Conservation (phyloP, 1,139 yeast genomes). For the Arxiozyma bovina region DNA sequence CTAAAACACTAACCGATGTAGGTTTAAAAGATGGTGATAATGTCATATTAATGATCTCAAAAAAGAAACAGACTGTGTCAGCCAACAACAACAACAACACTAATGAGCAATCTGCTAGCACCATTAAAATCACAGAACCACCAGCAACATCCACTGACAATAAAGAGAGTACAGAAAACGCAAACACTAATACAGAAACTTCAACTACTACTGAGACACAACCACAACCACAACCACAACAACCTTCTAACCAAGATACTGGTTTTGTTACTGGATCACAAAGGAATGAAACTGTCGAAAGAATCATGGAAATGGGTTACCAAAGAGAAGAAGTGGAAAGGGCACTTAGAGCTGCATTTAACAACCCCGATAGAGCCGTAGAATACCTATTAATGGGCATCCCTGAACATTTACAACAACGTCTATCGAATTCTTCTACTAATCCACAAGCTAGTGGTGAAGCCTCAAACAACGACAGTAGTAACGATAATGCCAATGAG, state of each 20-base stretch:
- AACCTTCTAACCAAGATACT: slow-evolving; percentile 16
- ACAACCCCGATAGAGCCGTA: slow-evolving; percentile 97
- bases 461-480: slow-evolving; percentile 5
- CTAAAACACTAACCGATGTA: slow-evolving; percentile 59
- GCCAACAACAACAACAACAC: slow-evolving; percentile 15
- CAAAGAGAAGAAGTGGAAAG: slow-evolving; percentile 79
- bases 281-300: slow-evolving; percentile 42
- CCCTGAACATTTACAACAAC: slow-evolving; percentile 52
- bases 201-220: slow-evolving; percentile 18
- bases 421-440: not conserved
- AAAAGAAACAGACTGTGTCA: slow-evolving; percentile 21
- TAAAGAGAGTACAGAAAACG: slow-evolving; percentile 13
- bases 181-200: slow-evolving; percentile 19
- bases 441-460: slow-evolving; percentile 7
- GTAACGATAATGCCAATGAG: not conserved
- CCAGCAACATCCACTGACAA: slow-evolving; percentile 18
- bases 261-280: slow-evolving; percentile 29
- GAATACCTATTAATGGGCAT: slow-evolving; percentile 88
- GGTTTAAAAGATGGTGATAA: slow-evolving; percentile 85
- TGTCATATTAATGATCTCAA: slow-evolving; percentile 80
- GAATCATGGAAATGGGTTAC: slow-evolving; percentile 95
- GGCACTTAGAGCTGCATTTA: slow-evolving; percentile 91
- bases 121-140: slow-evolving; percentile 13
- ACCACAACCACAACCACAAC: slow-evolving; percentile 17
- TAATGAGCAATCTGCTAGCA: slow-evolving; percentile 9